These are phyloP conservation scores for Trichoderma sp. DNA, from an alignment of 2,329 filamentous ascomycete genomes.

Conservation along the genomic window DNA sequence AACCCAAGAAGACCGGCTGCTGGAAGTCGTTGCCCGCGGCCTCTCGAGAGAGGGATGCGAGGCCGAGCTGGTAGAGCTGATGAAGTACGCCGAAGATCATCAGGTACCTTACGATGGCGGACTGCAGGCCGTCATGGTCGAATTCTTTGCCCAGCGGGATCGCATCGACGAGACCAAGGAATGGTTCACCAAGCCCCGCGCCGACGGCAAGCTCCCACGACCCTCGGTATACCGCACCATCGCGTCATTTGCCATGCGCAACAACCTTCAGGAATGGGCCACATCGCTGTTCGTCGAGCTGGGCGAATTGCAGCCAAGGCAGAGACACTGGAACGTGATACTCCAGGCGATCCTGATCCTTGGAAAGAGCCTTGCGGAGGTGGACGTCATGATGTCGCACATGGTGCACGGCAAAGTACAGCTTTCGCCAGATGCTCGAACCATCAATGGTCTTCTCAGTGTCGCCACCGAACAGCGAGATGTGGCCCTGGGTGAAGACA, in stretches of 20 bases:
- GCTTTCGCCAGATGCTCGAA: slow-evolving; percentile 64
- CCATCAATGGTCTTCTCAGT: slow-evolving; percentile 75
- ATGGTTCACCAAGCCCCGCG: slow-evolving; percentile 63
- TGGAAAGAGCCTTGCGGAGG: slow-evolving; percentile 63
- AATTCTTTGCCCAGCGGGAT: slow-evolving; percentile 62
- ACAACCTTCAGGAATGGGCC: slow-evolving; percentile 64
- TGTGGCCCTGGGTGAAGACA: slow-evolving; percentile 71
- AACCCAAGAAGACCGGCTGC: slow-evolving; percentile 32
- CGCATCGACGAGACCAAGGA: slow-evolving; percentile 62
- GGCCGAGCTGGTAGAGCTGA: slow-evolving; percentile 58
- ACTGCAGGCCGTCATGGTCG: slow-evolving; percentile 59
- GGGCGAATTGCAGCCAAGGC: slow-evolving; percentile 50
- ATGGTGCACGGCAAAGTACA: slow-evolving; percentile 65
- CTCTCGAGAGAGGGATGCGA: slow-evolving; percentile 63
- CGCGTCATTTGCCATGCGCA: slow-evolving; percentile 59
- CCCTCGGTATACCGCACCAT: slow-evolving; percentile 37
- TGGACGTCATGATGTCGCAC: slow-evolving; percentile 62
- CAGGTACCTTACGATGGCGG: slow-evolving; percentile 49
- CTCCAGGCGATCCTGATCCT: slow-evolving; percentile 71
- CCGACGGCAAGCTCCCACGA: slow-evolving; percentile 39
- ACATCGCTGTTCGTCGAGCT: slow-evolving; percentile 59
- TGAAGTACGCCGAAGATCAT: slow-evolving; percentile 53
- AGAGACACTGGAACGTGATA: slow-evolving; percentile 69
- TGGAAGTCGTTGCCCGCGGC: slow-evolving; percentile 50
- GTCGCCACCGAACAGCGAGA: slow-evolving; percentile 72